These are phyloP conservation scores for Kwoniella sp. DNA, from an alignment of 768 basidiomycete species.

Conservation along the genomic window DNA sequence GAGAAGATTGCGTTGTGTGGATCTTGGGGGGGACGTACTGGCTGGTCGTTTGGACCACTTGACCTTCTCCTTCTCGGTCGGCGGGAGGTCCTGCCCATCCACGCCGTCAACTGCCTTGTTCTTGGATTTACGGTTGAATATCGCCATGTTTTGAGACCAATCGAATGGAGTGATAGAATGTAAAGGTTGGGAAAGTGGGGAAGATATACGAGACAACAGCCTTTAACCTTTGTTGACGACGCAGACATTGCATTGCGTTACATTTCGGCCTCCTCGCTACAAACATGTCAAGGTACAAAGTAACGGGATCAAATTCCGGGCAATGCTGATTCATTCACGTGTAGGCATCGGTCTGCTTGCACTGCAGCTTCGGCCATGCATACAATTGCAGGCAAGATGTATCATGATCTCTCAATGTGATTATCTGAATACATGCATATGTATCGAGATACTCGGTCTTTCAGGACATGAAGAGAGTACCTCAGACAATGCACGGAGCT, in stretches of 20 bases:
- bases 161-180: slow-evolving; percentile 17
- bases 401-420: too few relatives aligned
- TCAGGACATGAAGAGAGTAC: too few relatives aligned
- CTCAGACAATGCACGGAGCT: too few relatives aligned
- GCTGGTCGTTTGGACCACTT: slow-evolving; percentile 56
- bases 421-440: too few relatives aligned
- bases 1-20: too few relatives aligned
- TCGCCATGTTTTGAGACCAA: slow-evolving; percentile 43
- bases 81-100: slow-evolving; percentile 34
- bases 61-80: slow-evolving; percentile 54
- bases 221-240: slow-evolving; percentile 3
- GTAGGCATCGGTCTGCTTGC: background rate
- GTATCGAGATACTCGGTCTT: too few relatives aligned
- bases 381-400: too few relatives aligned
- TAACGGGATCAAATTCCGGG: slow-evolving; percentile 20
- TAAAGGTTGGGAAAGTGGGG: background rate
- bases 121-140: slow-evolving; percentile 52
- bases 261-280: slow-evolving; percentile 2
- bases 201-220: too few relatives aligned
- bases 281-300: background rate
- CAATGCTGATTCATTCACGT: background rate
- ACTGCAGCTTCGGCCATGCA: background rate
- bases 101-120: slow-evolving; percentile 33
- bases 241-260: background rate
- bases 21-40: slow-evolving; percentile 54